Percentiles rank a stretch among this genome's conserved stretches.
These are phyloP conservation scores for Apophysomyces elegans DNA, from an alignment of 371 early-diverging fungal species.

Conservation along the genomic window DNA sequence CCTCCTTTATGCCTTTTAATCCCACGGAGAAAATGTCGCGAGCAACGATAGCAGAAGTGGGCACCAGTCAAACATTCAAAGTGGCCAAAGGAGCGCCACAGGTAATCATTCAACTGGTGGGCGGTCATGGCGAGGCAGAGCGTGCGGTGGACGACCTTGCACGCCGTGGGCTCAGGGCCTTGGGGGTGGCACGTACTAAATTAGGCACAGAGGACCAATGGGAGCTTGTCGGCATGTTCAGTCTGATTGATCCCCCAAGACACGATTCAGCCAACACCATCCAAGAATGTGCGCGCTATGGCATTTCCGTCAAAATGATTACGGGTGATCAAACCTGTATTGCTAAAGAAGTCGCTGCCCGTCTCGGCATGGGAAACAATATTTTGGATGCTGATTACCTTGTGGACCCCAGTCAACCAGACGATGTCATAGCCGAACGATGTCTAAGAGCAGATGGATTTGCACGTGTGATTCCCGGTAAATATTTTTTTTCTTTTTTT, in stretches of 20 bases:
- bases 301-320: slow-evolving; percentile 80
- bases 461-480: slow-evolving; percentile 70
- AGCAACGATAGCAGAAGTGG: slow-evolving; percentile 76
- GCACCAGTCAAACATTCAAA: slow-evolving; percentile 69
- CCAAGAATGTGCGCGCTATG: slow-evolving; percentile 63
- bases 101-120: slow-evolving; percentile 83
- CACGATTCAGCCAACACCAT: slow-evolving; percentile 72
- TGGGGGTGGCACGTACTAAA: slow-evolving; percentile 86
- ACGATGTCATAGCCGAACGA: slow-evolving; percentile 56
- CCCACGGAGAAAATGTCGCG: slow-evolving; percentile 90
- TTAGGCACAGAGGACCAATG: slow-evolving; percentile 66
- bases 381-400: slow-evolving; percentile 71
- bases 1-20: slow-evolving; percentile 90
- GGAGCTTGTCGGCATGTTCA: slow-evolving; percentile 74
- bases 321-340: slow-evolving; percentile 84
- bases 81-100: slow-evolving; percentile 96
- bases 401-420: slow-evolving; percentile 67
- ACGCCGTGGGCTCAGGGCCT: slow-evolving; percentile 76
- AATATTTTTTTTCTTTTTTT: neutral
- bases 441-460: slow-evolving; percentile 78
- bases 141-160: slow-evolving; percentile 83
- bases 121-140: slow-evolving; percentile 79
- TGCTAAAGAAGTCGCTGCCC: slow-evolving; percentile 80
- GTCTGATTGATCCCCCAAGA: slow-evolving; percentile 90
- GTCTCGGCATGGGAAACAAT: slow-evolving; percentile 69